These are phyloP conservation scores for Nepenthes gracilis DNA, from an alignment of 148 eudicot species.

Conservation along the genomic window DNA sequence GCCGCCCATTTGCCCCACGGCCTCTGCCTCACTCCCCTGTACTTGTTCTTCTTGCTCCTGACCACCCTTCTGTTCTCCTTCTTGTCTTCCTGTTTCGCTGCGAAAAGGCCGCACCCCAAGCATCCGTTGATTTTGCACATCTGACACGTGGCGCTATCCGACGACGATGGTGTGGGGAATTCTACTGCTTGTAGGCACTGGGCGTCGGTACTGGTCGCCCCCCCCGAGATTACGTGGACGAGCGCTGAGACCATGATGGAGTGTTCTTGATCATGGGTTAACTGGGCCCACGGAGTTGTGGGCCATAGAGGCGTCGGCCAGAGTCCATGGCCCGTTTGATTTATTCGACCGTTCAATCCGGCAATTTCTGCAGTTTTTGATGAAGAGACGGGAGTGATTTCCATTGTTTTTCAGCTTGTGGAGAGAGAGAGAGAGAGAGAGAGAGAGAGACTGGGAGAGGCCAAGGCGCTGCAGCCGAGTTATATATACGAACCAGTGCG, in stretches of 20 bases:
- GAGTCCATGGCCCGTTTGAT: too few species aligned
- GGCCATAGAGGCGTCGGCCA: too few species aligned
- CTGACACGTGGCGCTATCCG: slow-evolving; percentile 5
- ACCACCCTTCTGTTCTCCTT: slow-evolving; percentile 6
- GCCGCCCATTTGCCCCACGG: slow-evolving; percentile 72
- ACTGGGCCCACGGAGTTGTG: background rate
- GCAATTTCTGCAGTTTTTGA: too few species aligned
- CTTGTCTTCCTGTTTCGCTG: background rate
- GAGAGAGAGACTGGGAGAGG: too few species aligned
- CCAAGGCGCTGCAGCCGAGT: too few species aligned
- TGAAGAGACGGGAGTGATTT: too few species aligned
- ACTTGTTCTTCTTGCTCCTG: slow-evolving; percentile 21
- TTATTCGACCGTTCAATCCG: too few species aligned
- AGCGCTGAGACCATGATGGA: slow-evolving; percentile 35
- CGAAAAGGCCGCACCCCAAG: slow-evolving; percentile 21
- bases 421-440: too few species aligned
- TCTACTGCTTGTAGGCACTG: background rate
- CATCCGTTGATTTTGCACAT: slow-evolving; percentile 13
- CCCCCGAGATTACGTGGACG: slow-evolving; percentile 23
- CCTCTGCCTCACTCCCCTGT: slow-evolving; percentile 58
- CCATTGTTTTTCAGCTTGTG: too few species aligned
- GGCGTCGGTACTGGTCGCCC: too few species aligned
- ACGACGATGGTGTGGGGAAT: background rate
- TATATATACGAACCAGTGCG: too few species aligned
- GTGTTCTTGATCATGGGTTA: slow-evolving; percentile 19